These are phyloP conservation scores for Ustulina deusta DNA, from an alignment of 2,329 filamentous ascomycete species.

Conservation along the genomic window DNA sequence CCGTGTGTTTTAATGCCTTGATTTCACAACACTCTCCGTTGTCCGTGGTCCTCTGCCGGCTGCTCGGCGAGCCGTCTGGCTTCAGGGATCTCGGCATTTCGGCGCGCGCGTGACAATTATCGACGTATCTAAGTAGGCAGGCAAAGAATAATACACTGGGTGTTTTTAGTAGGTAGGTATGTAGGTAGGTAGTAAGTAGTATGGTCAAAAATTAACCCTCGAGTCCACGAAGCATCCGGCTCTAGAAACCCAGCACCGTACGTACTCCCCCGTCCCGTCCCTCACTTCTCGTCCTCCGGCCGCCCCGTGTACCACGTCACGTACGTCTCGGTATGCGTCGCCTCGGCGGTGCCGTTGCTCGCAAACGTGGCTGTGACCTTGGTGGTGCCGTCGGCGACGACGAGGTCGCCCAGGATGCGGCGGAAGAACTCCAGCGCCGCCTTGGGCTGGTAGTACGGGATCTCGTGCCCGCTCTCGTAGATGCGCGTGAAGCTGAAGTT, in stretches of 20 bases:
- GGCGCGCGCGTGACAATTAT: not conserved
- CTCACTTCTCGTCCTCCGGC: slow-evolving; percentile 41
- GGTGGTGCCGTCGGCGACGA: slow-evolving; percentile 66
- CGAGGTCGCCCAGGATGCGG: slow-evolving; percentile 68
- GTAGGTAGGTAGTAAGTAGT: not conserved
- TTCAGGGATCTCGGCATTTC: not conserved
- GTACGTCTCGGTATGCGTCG: slow-evolving; percentile 67
- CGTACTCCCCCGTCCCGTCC: not conserved
- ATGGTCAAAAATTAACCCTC: not conserved
- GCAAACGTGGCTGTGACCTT: slow-evolving; percentile 63
- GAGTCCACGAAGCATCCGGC: not conserved
- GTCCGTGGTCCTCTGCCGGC: not conserved
- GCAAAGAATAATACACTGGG: not conserved
- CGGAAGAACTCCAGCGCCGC: slow-evolving; percentile 71
- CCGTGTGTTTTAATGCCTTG: not conserved
- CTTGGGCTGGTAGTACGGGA: slow-evolving; percentile 71
- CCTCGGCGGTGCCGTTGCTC: slow-evolving; percentile 68
- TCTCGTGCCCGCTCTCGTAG: slow-evolving; percentile 74
- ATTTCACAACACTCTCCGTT: not conserved
- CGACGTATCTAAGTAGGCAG: not conserved
- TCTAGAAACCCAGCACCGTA: not conserved
- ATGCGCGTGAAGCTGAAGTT: slow-evolving; percentile 76
- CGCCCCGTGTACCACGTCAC: slow-evolving; percentile 67
- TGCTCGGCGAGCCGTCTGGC: not conserved
- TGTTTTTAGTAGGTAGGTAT: no score